phyloP scores from a whole-genome alignment of 805 yeast species.

The Nematodospora valgi region DNA sequence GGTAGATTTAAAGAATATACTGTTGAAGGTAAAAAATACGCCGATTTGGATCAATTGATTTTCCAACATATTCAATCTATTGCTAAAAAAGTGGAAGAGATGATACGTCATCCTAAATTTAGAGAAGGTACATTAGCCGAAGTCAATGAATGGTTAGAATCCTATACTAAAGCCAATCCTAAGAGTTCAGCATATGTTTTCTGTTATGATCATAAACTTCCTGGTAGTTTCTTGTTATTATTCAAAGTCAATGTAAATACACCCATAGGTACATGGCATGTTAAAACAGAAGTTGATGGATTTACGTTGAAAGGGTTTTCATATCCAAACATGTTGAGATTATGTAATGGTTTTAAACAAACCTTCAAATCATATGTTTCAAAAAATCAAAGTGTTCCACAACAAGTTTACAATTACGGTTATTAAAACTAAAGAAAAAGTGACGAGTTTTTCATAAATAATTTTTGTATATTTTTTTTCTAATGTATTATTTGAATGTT shows the following conservation, averaged over 20 bases:
- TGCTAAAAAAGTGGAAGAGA: constrained; percentile 77
- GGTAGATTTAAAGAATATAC: constrained; percentile 56
- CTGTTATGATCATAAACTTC: constrained; percentile 83
- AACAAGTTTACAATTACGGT: constrained; percentile 17
- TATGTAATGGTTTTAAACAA: constrained; percentile 95
- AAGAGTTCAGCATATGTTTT: constrained; percentile 87
- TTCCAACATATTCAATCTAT: constrained; percentile 82
- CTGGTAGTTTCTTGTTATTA: constrained; percentile 89
- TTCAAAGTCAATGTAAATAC: constrained; percentile 77
- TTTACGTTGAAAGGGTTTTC: constrained; percentile 72
- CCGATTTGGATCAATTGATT: constrained; percentile 91
- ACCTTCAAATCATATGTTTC: constrained; percentile 36
- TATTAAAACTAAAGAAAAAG: constrained; percentile 12
- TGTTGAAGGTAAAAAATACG: constrained; percentile 68
- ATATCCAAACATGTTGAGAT: constrained; percentile 83
- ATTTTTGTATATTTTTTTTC: not conserved
- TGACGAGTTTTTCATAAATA: not conserved
- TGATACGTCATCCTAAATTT: constrained; percentile 85
- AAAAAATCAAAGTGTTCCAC: constrained; percentile 4
- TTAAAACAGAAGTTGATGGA: constrained; percentile 85
- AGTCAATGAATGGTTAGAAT: constrained; percentile 80
- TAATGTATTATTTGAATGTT: constrained; percentile 5
- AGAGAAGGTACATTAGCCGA: constrained; percentile 75
- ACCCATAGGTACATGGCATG: constrained; percentile 80
- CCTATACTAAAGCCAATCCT: constrained; percentile 88